phyloP scores from a whole-genome alignment of 352 stramenopile species.

The Elongisporangium anandrum region DNA sequence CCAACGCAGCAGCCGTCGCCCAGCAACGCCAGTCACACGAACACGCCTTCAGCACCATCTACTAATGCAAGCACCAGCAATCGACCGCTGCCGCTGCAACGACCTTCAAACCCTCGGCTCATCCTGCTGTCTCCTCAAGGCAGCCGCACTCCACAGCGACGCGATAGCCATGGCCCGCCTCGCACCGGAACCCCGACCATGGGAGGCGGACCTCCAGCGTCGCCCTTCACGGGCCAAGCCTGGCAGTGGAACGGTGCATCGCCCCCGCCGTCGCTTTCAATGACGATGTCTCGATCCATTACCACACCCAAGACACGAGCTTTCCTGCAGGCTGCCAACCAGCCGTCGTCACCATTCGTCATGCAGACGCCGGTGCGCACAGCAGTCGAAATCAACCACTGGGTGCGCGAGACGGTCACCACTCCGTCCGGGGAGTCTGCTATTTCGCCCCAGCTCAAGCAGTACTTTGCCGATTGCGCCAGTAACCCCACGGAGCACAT shows the following conservation, averaged over 20 bases:
- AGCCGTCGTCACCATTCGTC: constrained; percentile 35
- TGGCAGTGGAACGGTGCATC: constrained; percentile 76
- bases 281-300: constrained; percentile 15
- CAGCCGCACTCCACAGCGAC: background rate
- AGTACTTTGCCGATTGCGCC: constrained; percentile 57
- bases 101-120: background rate
- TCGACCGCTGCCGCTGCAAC: constrained; percentile 3
- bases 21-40: constrained; percentile 7
- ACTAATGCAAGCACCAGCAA: constrained; percentile 8
- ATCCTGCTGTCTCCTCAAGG: background rate
- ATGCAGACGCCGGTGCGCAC: constrained; percentile 71
- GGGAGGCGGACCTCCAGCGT: constrained; percentile 16
- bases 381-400: constrained; percentile 80
- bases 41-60: background rate
- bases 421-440: constrained; percentile 11
- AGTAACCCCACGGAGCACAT: constrained; percentile 57
- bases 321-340: constrained; percentile 19
- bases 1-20: constrained; percentile 5
- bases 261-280: constrained; percentile 22
- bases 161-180: background rate
- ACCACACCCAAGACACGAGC: constrained; percentile 24
- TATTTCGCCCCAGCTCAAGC: constrained; percentile 40
- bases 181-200: background rate
- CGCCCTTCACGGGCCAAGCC: constrained; percentile 42
- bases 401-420: constrained; percentile 62